Evolutionary conservation across 2,329 filamentous ascomycete genomes (phyloP), one percentile per base, ranked within the genome.

Genomic region (Lecanicillium sp.): DNA sequence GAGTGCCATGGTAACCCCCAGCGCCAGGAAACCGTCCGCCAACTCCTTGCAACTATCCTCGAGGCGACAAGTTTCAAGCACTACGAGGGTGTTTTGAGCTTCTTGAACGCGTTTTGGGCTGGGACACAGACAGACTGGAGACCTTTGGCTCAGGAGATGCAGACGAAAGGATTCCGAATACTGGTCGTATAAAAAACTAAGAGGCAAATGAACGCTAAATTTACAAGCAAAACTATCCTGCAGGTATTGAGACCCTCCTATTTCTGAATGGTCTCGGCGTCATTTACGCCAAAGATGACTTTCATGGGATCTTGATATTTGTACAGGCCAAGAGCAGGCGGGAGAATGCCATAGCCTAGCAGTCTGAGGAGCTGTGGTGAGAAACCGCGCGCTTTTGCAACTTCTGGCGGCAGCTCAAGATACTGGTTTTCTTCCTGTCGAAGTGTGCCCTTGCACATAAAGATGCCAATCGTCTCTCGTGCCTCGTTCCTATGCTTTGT

Each of bases 241-340:
- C 32, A 34, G 25, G 30, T 37, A 28, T 37, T 38, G 12, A n/a
- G 22, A 9, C 22, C 17, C 14, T 12, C n/a, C 35, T 41, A 48
- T 44, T 54, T 55, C 15, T 53, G 44, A 20, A 61, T 51, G 0
- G 59, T 62, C 34, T 62, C 57, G 33, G 58, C 54, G 37, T 62
- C 59, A 18, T 57, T 46, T 12, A 63, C 55, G 1, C 54, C 55
- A 35, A 61, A 62, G 12, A 62, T 46, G 14, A 54, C 49, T 35
- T 52, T 51, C 57, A 62, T 62, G 0, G 59, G 59, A 35, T 62
- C 58, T 33, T 60, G 54, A 16, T 59, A 62, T 33, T 58, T 50
- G 37, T 55, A 54, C 35, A 63, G 51, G 2, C 59, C 59, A 3
- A 60, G 48, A 2, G 53, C 58, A 2, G 59, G 58, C 6, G 53